These are phyloP conservation scores for Thielaviopsis musarum DNA, from an alignment of 2,329 filamentous ascomycete genomes.

Conservation along the genomic window DNA sequence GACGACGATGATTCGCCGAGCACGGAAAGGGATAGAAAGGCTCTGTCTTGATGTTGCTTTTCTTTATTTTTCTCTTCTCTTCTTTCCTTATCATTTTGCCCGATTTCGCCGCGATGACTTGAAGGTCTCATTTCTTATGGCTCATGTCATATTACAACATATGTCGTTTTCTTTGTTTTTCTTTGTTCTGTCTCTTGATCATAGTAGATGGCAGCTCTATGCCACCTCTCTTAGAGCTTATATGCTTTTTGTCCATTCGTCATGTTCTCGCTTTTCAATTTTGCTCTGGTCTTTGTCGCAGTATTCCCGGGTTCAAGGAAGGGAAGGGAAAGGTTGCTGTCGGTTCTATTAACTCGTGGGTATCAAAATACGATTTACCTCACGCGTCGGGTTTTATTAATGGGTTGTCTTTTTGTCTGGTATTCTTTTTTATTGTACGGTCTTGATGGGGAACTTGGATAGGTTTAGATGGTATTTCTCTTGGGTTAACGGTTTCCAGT, in stretches of 20 bases:
- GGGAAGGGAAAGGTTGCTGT: too few relatives aligned
- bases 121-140: background rate
- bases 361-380: too few relatives aligned
- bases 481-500: background rate
- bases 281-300: background rate
- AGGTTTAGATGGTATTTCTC: background rate
- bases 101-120: too few relatives aligned
- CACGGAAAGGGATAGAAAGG: background rate
- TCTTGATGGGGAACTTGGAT: background rate
- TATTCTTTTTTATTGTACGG: background rate
- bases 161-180: background rate
- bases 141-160: too few relatives aligned
- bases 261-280: background rate
- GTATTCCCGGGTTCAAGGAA: too few relatives aligned
- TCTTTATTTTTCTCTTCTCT: background rate
- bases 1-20: background rate
- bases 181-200: background rate
- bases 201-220: too few relatives aligned
- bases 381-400: background rate
- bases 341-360: too few relatives aligned
- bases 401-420: conserved; percentile 1
- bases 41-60: background rate
- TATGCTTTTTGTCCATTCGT: too few relatives aligned
- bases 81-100: background rate
- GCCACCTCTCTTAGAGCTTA: too few relatives aligned